Percentiles rank a stretch among this genome's conserved stretches.
These are phyloP conservation scores for Aspergillus hortae DNA, from an alignment of 2,329 filamentous ascomycete genomes.

Conservation along the genomic window DNA sequence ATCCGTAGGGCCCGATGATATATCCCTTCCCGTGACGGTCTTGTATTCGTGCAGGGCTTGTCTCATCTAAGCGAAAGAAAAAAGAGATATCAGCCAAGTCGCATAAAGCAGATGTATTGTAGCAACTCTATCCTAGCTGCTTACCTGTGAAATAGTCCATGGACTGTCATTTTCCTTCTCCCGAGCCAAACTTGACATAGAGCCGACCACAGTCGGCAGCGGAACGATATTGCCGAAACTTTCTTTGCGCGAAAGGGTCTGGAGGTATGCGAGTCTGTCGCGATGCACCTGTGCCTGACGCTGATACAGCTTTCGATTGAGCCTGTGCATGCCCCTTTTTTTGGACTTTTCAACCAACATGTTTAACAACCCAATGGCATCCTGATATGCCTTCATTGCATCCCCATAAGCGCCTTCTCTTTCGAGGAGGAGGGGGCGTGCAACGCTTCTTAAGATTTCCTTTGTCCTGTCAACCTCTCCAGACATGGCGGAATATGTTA, in stretches of 20 bases:
- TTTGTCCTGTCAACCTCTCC: neutral
- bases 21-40: neutral
- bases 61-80: neutral
- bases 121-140: neutral
- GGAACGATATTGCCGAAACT: conserved; percentile 10
- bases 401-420: conserved; percentile 11
- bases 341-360: conserved; percentile 8
- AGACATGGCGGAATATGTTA: neutral
- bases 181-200: conserved; percentile 6
- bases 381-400: conserved; percentile 12
- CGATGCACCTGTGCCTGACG: conserved; percentile 13
- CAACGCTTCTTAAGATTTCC: neutral
- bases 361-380: conserved; percentile 6
- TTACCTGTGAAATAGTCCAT: conserved; percentile 11
- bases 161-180: conserved; percentile 1
- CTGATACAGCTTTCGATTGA: conserved; percentile 18
- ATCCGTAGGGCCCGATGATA: neutral
- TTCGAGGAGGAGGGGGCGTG: conserved; percentile 6
- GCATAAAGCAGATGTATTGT: neutral
- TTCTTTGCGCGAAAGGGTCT: conserved; percentile 9
- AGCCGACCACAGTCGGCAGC: conserved; percentile 10
- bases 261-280: conserved; percentile 13
- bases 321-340: conserved; percentile 10
- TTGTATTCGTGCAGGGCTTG: conserved; percentile 7
- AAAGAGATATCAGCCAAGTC: neutral